Percentiles rank a stretch among this genome's conserved stretches.
Evolutionary conservation across 768 basidiomycete species (phyloP).

Genomic region (Suillus weaverae): DNA sequence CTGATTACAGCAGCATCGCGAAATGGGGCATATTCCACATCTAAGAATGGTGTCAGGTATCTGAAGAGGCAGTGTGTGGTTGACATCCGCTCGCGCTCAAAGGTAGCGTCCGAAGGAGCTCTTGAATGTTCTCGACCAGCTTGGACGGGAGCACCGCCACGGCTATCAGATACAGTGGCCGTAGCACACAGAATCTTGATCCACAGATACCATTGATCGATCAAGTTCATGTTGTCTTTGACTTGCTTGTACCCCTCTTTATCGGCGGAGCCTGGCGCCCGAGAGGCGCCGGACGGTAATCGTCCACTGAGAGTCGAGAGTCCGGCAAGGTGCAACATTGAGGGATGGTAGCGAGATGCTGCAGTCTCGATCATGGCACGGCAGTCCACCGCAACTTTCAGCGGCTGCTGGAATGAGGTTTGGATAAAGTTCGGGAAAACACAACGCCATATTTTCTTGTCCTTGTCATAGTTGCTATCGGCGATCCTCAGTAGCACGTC

Average conservation of each 20-base stretch:
- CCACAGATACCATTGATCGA: conserved; percentile 86
- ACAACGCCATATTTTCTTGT: conserved; percentile 73
- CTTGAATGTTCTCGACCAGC: conserved; percentile 66
- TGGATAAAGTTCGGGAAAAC: conserved; percentile 68
- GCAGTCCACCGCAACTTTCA: conserved; percentile 47
- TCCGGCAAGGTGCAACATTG: conserved; percentile 73
- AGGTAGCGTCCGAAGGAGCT: conserved; percentile 68
- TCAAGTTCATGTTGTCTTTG: conserved; percentile 54
- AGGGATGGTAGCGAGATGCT: conserved; percentile 66
- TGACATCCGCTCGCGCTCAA: conserved; percentile 80
- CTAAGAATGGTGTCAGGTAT: conserved; percentile 83
- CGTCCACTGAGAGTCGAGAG: conserved; percentile 56
- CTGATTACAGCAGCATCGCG: conserved; percentile 86
- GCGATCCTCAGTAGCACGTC: conserved; percentile 68
- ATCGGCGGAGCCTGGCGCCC: conserved; percentile 42
- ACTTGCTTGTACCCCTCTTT: conserved; percentile 54
- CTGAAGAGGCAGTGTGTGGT: conserved; percentile 82
- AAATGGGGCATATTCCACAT: conserved; percentile 81
- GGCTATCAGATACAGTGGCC: conserved; percentile 62
- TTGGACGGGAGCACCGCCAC: conserved; percentile 55
- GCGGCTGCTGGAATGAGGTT: conserved; percentile 49
- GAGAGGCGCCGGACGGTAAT: conserved; percentile 33
- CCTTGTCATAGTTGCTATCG: conserved; percentile 66
- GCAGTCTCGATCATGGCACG: conserved; percentile 70
- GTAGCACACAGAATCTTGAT: conserved; percentile 85